Evolutionary conservation across 2,329 filamentous ascomycete genomes (phyloP).

Genomic region (Aspergillus fumigatiaffinis): DNA sequence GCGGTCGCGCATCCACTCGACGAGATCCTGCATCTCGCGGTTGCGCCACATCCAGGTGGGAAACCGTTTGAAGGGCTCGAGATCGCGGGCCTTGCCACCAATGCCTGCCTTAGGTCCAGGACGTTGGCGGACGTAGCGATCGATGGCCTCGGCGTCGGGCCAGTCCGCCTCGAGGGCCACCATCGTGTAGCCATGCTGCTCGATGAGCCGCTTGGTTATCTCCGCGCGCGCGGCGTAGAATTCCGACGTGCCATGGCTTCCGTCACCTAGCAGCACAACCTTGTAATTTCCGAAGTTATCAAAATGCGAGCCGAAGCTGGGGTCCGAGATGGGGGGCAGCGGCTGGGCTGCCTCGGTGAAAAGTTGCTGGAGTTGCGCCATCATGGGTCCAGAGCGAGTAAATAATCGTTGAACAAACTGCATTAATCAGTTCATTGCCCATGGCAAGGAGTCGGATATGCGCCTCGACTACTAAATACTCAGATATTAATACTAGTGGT

Average conservation of each 20-base stretch:
- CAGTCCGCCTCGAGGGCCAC: conserved; percentile 53
- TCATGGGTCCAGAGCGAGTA: conserved; percentile 17
- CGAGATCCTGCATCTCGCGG: conserved; percentile 48
- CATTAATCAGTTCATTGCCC: neutral
- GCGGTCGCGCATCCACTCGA: conserved; percentile 49
- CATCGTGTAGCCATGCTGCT: conserved; percentile 49
- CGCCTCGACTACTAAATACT: neutral
- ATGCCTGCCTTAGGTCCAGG: conserved; percentile 35
- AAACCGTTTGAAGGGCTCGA: conserved; percentile 47
- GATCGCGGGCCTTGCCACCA: conserved; percentile 20
- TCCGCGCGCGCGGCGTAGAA: conserved; percentile 52
- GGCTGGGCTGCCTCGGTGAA: conserved; percentile 34
- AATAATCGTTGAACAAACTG: neutral
- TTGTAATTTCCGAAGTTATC: conserved; percentile 38
- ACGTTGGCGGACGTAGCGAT: conserved; percentile 48
- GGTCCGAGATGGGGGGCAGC: conserved; percentile 33
- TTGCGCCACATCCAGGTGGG: conserved; percentile 58
- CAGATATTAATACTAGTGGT: neutral
- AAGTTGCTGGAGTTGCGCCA: conserved; percentile 30
- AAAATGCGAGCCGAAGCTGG: conserved; percentile 39
- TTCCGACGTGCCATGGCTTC: conserved; percentile 53
- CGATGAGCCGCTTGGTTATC: conserved; percentile 50
- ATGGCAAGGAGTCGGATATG: neutral
- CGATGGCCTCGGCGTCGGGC: conserved; percentile 51
- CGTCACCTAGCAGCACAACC: conserved; percentile 45